Conservation (phyloP, 106 monocot genomes). For the Dendrobium huoshanense region DNA sequence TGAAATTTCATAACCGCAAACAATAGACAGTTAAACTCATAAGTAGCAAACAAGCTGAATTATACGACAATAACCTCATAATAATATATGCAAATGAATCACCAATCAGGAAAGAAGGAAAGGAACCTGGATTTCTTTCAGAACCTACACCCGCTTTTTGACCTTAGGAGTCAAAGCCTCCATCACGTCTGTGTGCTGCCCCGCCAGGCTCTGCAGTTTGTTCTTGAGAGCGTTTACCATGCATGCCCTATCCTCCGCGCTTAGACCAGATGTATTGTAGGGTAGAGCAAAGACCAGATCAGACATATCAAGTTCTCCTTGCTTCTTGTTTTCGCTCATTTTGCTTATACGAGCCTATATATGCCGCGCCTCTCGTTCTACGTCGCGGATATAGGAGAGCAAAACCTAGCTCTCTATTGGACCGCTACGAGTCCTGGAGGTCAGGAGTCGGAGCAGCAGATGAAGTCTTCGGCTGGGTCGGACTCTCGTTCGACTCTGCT, state of each 20-base stretch:
- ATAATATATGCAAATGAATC: not conserved
- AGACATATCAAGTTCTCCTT: constrained; percentile 12
- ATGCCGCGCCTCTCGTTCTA: not conserved
- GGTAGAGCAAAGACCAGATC: constrained; percentile 15
- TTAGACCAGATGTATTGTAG: constrained; percentile 7
- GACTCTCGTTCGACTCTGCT: too few species aligned
- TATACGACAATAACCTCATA: not conserved
- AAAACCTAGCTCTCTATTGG: not conserved
- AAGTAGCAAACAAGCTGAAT: not conserved
- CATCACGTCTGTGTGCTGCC: constrained; percentile 50
- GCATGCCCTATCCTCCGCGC: constrained; percentile 21
- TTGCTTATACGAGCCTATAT: not conserved
- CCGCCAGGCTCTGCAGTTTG: constrained; percentile 26
- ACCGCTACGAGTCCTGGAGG: too few species aligned
- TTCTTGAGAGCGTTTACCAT: constrained; percentile 25
- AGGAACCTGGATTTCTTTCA: constrained; percentile 77
- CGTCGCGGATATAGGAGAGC: not conserved
- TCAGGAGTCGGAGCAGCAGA: too few species aligned
- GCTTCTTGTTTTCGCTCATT: constrained; percentile 24
- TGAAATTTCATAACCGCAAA: not conserved
- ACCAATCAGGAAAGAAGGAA: not conserved
- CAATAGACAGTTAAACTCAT: not conserved
- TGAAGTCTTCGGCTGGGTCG: too few species aligned
- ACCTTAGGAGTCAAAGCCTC: constrained; percentile 56
- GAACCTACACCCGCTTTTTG: constrained; percentile 76